These are phyloP conservation scores for Pseudogymnoascus sp. DNA, from an alignment of 2,329 filamentous ascomycete species.

Conservation along the genomic window DNA sequence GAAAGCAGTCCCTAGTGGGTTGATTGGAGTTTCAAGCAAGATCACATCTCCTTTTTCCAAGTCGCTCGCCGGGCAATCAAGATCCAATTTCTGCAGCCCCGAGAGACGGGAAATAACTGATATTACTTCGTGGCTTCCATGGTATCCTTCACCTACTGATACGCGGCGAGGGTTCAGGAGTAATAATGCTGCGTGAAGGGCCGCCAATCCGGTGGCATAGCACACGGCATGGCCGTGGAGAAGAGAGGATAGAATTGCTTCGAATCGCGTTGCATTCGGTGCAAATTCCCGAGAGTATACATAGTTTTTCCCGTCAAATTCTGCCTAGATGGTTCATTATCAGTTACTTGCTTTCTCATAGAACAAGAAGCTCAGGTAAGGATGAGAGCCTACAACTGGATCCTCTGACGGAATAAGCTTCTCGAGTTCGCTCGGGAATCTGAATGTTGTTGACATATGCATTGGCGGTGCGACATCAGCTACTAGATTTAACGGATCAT, in stretches of 20 bases:
- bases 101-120: constrained; percentile 65
- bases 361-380: not conserved
- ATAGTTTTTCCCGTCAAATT: constrained; percentile 46
- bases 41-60: constrained; percentile 74
- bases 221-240: constrained; percentile 62
- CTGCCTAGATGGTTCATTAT: constrained; percentile 29
- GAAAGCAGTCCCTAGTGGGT: constrained; percentile 77
- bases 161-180: constrained; percentile 74
- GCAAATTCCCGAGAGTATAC: constrained; percentile 76
- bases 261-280: constrained; percentile 77
- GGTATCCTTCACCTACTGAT: constrained; percentile 78
- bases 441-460: constrained; percentile 89
- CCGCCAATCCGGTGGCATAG: constrained; percentile 77
- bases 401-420: constrained; percentile 49
- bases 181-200: constrained; percentile 82
- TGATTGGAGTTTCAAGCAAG: constrained; percentile 88
- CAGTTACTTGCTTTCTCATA: not conserved
- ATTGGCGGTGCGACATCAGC: constrained; percentile 80
- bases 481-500: constrained; percentile 65
- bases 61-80: constrained; percentile 58
- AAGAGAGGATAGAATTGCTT: constrained; percentile 69
- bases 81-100: constrained; percentile 61
- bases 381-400: constrained; percentile 41
- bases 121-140: constrained; percentile 86
- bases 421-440: constrained; percentile 66